Conservation (phyloP, 495 filamentous ascomycete genomes). For the Lophiostoma macrostomum region DNA sequence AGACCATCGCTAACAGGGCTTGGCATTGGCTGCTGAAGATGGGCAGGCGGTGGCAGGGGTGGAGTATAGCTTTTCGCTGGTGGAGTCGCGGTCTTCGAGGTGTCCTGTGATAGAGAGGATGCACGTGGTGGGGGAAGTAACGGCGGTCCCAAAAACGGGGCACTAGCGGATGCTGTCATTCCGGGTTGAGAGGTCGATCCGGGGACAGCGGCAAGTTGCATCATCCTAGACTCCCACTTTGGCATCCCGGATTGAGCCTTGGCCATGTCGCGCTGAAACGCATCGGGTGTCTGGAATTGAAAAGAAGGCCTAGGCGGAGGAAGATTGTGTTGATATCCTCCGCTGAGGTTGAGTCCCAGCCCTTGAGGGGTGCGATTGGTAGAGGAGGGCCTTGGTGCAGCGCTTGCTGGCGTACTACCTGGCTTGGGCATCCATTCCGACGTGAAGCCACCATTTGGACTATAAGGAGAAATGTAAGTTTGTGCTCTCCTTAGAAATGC, state of each 20-base stretch:
- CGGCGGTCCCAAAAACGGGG: not conserved
- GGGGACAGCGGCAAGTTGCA: slow-evolving; percentile 7
- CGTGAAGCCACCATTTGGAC: slow-evolving; percentile 34
- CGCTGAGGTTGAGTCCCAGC: slow-evolving; percentile 2
- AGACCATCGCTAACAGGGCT: slow-evolving; percentile 26
- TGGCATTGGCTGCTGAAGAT: not conserved
- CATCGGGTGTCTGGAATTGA: slow-evolving; percentile 27
- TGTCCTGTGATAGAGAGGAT: not conserved
- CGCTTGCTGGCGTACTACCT: not conserved
- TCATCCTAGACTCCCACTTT: slow-evolving; percentile 25
- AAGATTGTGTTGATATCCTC: not conserved
- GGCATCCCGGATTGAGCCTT: not conserved
- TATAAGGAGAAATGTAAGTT: slow-evolving; percentile 40
- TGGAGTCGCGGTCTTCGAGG: not conserved
- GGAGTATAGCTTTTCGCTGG: not conserved
- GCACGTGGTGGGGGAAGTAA: not conserved
- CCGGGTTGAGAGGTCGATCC: not conserved
- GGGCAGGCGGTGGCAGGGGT: too few species aligned
- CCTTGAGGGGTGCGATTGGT: not conserved
- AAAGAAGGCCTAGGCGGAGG: slow-evolving; percentile 6
- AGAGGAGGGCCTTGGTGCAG: slow-evolving; percentile 6
- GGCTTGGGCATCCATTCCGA: slow-evolving; percentile 33
- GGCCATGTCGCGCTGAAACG: slow-evolving; percentile 21
- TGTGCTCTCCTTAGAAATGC: slow-evolving; percentile 37
- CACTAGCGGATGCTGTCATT: not conserved